phyloP scores from a whole-genome alignment of 2,329 filamentous ascomycete species.

The Penicillium sp. region DNA sequence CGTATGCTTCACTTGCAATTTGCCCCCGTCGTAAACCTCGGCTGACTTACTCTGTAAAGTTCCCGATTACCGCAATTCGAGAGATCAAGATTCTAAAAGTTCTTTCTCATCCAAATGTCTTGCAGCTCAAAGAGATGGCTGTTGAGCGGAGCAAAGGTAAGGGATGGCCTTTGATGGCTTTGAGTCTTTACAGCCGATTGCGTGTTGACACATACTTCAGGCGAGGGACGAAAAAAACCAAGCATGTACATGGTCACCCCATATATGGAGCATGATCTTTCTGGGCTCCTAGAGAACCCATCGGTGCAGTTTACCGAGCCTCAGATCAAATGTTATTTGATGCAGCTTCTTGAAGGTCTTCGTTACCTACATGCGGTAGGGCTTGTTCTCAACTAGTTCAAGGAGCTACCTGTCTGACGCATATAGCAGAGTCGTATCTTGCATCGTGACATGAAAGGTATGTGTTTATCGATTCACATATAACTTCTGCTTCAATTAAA shows the following conservation, averaged over 20 bases:
- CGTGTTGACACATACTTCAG: slow-evolving; percentile 40
- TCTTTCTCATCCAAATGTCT: slow-evolving; percentile 84
- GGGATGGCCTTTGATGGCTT: slow-evolving; percentile 15
- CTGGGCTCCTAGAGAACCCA: slow-evolving; percentile 92
- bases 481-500: background rate
- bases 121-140: slow-evolving; percentile 92
- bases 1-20: slow-evolving; percentile 46
- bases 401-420: slow-evolving; percentile 2
- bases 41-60: slow-evolving; percentile 48
- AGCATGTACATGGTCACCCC: slow-evolving; percentile 99
- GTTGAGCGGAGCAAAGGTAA: slow-evolving; percentile 71
- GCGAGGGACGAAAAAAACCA: slow-evolving; percentile 71
- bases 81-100: slow-evolving; percentile 98
- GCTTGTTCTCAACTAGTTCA: background rate
- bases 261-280: slow-evolving; percentile 99
- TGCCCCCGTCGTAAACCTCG: background rate
- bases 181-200: background rate
- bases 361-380: slow-evolving; percentile 79
- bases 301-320: slow-evolving; percentile 81
- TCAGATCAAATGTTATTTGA: slow-evolving; percentile 97
- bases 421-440: slow-evolving; percentile 67
- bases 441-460: slow-evolving; percentile 91
- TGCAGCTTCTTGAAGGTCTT: slow-evolving; percentile 86
- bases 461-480: background rate
- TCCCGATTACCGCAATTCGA: slow-evolving; percentile 95